Percentiles rank a stretch among this genome's conserved stretches.
phyloP scores from a whole-genome alignment of 2,329 filamentous ascomycete species.

The Monilinia laxa region DNA sequence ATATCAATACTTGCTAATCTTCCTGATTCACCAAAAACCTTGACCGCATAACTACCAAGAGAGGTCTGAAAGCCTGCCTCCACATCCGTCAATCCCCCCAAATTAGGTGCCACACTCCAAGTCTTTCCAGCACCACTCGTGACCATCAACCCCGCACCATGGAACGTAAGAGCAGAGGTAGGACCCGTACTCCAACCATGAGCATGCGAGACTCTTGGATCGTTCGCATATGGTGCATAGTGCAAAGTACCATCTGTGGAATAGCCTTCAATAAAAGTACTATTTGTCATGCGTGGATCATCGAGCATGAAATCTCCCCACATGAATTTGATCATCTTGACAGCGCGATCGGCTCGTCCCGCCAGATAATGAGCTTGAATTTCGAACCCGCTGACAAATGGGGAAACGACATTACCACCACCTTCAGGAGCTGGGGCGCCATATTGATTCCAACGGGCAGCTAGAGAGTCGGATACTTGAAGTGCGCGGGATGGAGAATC shows the following conservation, averaged over 20 bases:
- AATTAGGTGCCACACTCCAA: constrained; percentile 45
- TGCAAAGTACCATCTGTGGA: constrained; percentile 52
- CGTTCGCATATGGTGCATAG: constrained; percentile 47
- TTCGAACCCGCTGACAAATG: constrained; percentile 59
- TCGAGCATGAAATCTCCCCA: constrained; percentile 61
- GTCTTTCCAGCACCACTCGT: constrained; percentile 41
- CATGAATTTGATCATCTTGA: constrained; percentile 54
- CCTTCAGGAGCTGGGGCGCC: constrained; percentile 57
- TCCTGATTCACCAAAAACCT: neutral
- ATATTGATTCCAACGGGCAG: constrained; percentile 50
- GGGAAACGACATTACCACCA: constrained; percentile 53
- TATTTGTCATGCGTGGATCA: constrained; percentile 56
- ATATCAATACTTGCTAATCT: neutral
- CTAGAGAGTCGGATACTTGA: constrained; percentile 36
- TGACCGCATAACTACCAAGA: constrained; percentile 43
- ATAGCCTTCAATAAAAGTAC: constrained; percentile 60
- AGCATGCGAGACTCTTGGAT: constrained; percentile 48
- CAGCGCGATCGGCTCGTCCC: constrained; percentile 49
- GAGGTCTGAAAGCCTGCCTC: constrained; percentile 46
- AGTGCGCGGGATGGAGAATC: constrained; percentile 41
- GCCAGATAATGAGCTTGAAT: constrained; percentile 56
- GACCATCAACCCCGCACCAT: constrained; percentile 46
- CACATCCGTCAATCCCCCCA: constrained; percentile 43
- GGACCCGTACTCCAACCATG: constrained; percentile 53
- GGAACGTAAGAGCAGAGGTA: constrained; percentile 47